Conservation (phyloP, 73 alveolate species). For the Blepharisma japonicum region DNA sequence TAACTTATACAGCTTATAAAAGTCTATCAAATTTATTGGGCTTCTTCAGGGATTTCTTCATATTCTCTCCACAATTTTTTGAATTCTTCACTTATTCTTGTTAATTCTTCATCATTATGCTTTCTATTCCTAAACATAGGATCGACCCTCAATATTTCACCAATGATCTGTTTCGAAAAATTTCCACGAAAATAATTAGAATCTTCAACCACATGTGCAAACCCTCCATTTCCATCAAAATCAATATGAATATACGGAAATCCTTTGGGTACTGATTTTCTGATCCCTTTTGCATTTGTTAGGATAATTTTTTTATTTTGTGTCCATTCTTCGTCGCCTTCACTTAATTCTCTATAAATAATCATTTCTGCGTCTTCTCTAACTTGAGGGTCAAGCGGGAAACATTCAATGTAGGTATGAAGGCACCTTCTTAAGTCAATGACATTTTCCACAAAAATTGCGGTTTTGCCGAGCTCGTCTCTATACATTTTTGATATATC, state of each 20-base stretch:
- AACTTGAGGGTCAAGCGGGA: not conserved
- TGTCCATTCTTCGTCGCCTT: not conserved
- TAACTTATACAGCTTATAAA: no score
- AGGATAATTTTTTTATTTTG: not conserved
- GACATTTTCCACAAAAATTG: not conserved
- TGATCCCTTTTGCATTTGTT: not conserved
- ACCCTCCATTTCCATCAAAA: conserved; percentile 15
- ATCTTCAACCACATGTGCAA: not conserved
- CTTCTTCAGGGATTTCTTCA: no score
- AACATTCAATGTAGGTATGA: not conserved
- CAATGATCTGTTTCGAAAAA: no score
- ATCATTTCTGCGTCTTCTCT: not conserved
- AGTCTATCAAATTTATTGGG: no score
- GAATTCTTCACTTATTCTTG: no score
- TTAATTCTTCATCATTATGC: no score
- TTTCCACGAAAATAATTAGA: no score
- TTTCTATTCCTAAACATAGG: no score
- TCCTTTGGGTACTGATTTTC: not conserved
- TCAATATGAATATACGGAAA: conserved; percentile 4
- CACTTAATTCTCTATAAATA: not conserved
- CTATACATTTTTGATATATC: not conserved
- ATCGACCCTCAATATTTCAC: no score
- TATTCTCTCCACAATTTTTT: no score
- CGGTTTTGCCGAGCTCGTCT: not conserved
- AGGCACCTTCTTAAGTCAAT: not conserved